Evolutionary conservation across 2,329 filamentous ascomycete species (phyloP), one percentile per base, ranked within the genome.

Genomic region (Trichoderma afroharzianum): DNA sequence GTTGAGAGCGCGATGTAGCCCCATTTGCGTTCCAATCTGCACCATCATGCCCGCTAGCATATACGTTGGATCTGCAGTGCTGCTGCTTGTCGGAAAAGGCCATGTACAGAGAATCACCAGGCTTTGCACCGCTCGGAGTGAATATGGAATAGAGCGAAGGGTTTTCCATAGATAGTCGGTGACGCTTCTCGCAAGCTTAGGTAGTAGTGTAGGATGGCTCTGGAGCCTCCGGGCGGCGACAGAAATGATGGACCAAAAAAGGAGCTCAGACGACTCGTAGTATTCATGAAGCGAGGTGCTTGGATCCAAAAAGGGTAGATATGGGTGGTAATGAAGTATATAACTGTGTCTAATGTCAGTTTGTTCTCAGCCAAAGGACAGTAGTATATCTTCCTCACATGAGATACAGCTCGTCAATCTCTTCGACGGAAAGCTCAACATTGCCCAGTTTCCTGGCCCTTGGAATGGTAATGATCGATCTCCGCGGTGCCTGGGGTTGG

Each of bases 41-140:
- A 68, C 66, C 66, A 68, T 68, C 55, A 68, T 68, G 55, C 66
- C 66, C 18, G 66, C 66, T 6, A 68, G 36, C 66, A 68, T 68
- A 21, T 68, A 68, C 1, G 66, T 68, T 11, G 66, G 66, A 47
- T 68, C 64, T 15, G 66, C 66, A 14, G 66, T 68, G 55, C 66
- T 68, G 18, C 66, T 68, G 36, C 66, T 68, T 4, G 66, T 68
- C 18, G 66, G 66, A n/a, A 68, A 68, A 24, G 66, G 66, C 66
- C 66, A 68, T 33, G 66, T 50, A 24, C 55, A 68, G 30, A 61
- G 36, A 4, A 68, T 50, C 21, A 68, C 43, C 12, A 68, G 28
- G 39, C 55, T 68, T 21, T 68, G 66, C 7, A 68, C 66, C 28
- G 26, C 66, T 14, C 66, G 28, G 6, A 68, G 66, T 18, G 66